Evolutionary conservation across 2,329 filamentous ascomycete genomes (phyloP), one percentile per base, ranked within the genome.

Genomic region (Zalaria obscura): DNA sequence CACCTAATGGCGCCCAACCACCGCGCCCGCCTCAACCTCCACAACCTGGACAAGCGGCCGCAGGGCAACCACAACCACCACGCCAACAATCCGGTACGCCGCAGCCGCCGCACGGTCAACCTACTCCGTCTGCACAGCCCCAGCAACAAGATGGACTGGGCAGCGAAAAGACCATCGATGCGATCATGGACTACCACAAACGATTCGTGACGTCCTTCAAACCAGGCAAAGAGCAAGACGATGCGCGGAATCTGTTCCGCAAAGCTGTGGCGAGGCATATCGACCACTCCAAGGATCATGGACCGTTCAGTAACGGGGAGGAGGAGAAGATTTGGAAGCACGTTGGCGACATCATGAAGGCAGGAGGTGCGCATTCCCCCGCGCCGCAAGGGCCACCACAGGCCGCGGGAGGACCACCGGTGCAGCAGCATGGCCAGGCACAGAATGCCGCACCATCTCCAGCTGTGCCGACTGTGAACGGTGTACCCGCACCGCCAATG

Each of bases 171-270:
- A 45, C 44, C 18, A 44, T 48, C 25, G 43, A 45, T n/a, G 42
- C 45, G n/a, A 48, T 48, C 33, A 45, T 48, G 46, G 39, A 40
- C 25, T 48, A 48, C 33, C 46, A 48, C 31, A 44, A 45, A 27
- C 27, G 25, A 7, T 48, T 45, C 28, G 32, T 48, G 3, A 43
- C 43, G 25, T 29, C 35, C 11, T 48, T 48, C 28, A 27, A 28
- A 37, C 39, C 39, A 18, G 44, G 44, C n/a, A 32, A 39, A 8
- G 46, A 48, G 29, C 43, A 45, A 28, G 46, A 48, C 6, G 42
- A 45, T 6, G 41, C 42, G 27, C 39, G 46, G 10, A 41, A 43
- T 28, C 38, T 48, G 3, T 48, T 48, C 40, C 36, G 41, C 29
- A 45, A 42, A 37, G 46, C 46, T 4, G 44, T 45, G 9, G 43